Conservation (phyloP, 169 alveolate genomes). For the Plasmodium gallinaceum region DNA sequence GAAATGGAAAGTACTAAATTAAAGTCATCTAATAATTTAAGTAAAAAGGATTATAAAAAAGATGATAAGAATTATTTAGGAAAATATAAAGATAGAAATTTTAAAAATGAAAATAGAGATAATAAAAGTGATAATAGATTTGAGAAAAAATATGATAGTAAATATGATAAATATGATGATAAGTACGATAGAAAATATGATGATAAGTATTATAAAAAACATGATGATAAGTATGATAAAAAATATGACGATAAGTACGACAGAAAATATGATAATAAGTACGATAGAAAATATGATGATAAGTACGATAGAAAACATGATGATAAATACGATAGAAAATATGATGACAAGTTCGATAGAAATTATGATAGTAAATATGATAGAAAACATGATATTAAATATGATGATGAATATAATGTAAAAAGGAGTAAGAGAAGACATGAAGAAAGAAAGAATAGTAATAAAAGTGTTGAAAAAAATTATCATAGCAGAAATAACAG, state of each 20-base stretch:
- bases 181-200: not conserved
- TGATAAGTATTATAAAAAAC: not conserved
- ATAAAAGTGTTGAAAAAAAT: constrained; percentile 16
- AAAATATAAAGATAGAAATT: constrained; percentile 6
- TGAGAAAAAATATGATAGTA: not conserved
- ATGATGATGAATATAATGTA: constrained; percentile 21
- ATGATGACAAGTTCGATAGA: constrained; percentile 6
- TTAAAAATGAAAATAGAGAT: not conserved
- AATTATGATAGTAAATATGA: not conserved
- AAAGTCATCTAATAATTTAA: too few relatives aligned
- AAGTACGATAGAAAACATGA: constrained; percentile 14
- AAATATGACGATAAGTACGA: not conserved
- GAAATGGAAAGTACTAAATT: too few relatives aligned
- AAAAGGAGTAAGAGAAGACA: constrained; percentile 28
- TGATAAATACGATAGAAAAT: not conserved
- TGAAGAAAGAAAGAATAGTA: constrained; percentile 29
- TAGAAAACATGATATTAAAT: not conserved
- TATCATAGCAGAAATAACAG: constrained; percentile 10
- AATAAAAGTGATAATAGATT: not conserved
- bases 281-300: constrained; percentile 5
- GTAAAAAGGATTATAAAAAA: not conserved
- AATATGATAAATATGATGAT: not conserved
- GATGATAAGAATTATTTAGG: not conserved
- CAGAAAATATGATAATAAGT: not conserved
- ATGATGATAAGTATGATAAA: not conserved